A percentile compares a stretch with the other conserved stretches of the same genome.
Evolutionary conservation across 2,329 filamentous ascomycete genomes (phyloP).

Genomic region (Bipolaris zeicola): DNA sequence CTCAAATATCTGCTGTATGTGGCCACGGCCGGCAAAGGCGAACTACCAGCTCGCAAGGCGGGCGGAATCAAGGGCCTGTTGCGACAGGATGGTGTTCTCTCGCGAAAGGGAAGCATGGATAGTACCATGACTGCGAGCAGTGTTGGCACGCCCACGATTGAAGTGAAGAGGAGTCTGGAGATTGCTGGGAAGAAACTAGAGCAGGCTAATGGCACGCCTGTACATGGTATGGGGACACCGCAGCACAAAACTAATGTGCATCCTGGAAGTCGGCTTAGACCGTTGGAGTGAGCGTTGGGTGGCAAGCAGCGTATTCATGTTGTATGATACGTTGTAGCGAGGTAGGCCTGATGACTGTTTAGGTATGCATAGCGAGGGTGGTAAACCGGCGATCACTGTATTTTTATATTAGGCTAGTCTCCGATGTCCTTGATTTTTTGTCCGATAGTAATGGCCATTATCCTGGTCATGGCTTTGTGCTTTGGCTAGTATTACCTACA

Average conservation of each 20-base stretch:
- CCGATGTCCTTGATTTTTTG: background rate
- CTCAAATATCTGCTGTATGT: conserved; percentile 92
- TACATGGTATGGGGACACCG: conserved; percentile 14
- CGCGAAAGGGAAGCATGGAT: conserved; percentile 43
- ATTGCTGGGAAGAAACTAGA: conserved; percentile 20
- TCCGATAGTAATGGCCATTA: background rate
- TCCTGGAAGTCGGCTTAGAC: conserved; percentile 36
- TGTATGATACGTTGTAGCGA: background rate
- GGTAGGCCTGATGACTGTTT: background rate
- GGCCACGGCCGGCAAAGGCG: conserved; percentile 76
- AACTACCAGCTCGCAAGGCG: conserved; percentile 55
- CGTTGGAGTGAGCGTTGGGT: conserved; percentile 21
- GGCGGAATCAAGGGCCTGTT: conserved; percentile 46
- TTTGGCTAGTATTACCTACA: background rate
- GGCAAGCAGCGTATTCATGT: background rate
- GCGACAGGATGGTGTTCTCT: conserved; percentile 30
- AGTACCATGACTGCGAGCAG: conserved; percentile 39
- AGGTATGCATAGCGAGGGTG: background rate
- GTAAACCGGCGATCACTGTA: background rate
- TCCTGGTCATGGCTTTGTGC: no score
- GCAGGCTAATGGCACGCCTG: conserved; percentile 24
- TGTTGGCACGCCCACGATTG: conserved; percentile 26
- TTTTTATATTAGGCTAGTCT: background rate
- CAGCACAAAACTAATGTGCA: conserved; percentile 27
- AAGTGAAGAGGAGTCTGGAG: conserved; percentile 27